phyloP scores from a whole-genome alignment of 192 early-diverging fungal species.

The Podila clonocystis region DNA sequence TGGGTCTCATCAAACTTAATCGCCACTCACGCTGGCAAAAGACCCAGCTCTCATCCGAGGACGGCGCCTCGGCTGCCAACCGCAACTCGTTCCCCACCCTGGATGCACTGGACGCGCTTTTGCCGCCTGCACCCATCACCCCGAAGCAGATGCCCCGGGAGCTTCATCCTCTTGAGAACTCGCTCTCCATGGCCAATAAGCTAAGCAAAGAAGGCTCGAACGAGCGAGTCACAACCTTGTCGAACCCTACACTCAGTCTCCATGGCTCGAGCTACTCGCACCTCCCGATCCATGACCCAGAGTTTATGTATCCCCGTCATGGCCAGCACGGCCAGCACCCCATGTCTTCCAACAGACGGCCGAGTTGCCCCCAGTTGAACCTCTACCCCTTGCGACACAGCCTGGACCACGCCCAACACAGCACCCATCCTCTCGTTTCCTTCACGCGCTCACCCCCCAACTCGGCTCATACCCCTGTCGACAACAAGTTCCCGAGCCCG shows the following conservation, averaged over 20 bases:
- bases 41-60: slow-evolving; percentile 40
- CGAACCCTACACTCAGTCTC: slow-evolving; percentile 22
- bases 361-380: background rate
- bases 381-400: background rate
- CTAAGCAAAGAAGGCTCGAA: background rate
- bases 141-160: slow-evolving; percentile 5
- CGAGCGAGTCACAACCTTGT: background rate
- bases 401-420: background rate
- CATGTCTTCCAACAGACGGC: background rate
- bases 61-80: slow-evolving; percentile 15
- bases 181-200: background rate
- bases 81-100: slow-evolving; percentile 13
- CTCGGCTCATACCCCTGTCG: background rate
- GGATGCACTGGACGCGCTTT: slow-evolving; percentile 1
- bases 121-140: slow-evolving; percentile 25
- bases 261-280: slow-evolving; percentile 31
- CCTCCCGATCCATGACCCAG: slow-evolving; percentile 18
- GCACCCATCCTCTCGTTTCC: slow-evolving; percentile 7
- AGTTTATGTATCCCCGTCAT: slow-evolving; percentile 10
- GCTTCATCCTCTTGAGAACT: background rate
- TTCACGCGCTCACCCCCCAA: background rate
- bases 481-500: background rate
- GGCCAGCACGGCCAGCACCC: background rate
- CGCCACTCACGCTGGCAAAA: slow-evolving; percentile 29
- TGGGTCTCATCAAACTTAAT: background rate